Base-by-base conservation (phyloP, 2,329 filamentous ascomycete genomes). In the Aspergillus cejpii region DNA sequence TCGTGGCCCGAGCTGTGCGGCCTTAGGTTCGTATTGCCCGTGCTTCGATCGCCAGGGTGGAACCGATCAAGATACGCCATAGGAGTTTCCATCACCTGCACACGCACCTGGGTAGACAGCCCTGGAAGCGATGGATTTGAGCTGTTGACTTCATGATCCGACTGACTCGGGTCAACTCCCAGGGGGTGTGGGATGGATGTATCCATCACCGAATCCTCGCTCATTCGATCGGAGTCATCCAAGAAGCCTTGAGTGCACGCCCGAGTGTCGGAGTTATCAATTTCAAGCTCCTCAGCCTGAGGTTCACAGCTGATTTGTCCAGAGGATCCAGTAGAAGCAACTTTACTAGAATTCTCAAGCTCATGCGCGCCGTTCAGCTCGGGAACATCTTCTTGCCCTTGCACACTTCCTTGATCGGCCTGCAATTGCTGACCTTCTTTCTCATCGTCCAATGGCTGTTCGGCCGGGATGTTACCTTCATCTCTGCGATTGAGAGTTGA, bases 161-260 rank as follows among this genome's bases (percentile, higher is more conserved):
- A 39, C 17, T 61, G 62, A 44, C 53, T 60, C 41, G 55, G 47
- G 24, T 40, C 50, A 27, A 48, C 48, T 7, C 50, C 55, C 3
- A 67, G 53, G 15, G 62, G 57, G 40, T 50, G 54, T 15, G 64
- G 64, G n/a, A 67, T 49, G 42, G 58, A 59, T 11, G 56, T 58
- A 38, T 66, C 63, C 65, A 68, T 66, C 17, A 59, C 52, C 5
- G 62, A 62, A 5, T 66, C 63, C 5, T 65, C 60, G 37, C 60
- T 62, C 39, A 58, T 54, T 26, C 42, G 41, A 31, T 55, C 54
- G 14, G 49, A 53, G 21, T 53, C 48, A 23, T 38, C 19, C 1
- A 47, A 41, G 7, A 12, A 5, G 3, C 26, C 15, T 10, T 41
- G 40, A 15, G 19, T 8, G n/a, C n/a, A 19, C 36, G 27, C 12